Evolutionary conservation across 345 rosid species (phyloP).

Genomic region (Salix dunnii): DNA sequence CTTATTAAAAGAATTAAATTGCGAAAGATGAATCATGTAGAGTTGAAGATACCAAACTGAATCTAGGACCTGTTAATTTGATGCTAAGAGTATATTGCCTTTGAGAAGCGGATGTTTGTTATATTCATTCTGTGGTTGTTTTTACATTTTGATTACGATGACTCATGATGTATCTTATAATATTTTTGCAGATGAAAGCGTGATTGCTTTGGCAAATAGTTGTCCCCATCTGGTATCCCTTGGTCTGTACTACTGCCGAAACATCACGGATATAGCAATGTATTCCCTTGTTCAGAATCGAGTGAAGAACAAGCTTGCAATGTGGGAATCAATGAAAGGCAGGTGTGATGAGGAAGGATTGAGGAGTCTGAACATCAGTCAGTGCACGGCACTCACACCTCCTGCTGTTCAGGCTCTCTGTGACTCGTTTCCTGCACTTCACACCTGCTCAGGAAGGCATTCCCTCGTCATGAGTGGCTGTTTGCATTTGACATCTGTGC

Average conservation of each 20-base stretch:
- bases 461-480: conserved; percentile 98
- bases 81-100: neutral
- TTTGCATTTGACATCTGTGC: conserved; percentile 79
- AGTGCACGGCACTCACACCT: conserved; percentile 94
- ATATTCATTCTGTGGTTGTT: too few relatives aligned
- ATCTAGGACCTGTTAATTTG: neutral
- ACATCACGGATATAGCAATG: conserved; percentile 85
- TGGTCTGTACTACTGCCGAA: conserved; percentile 82
- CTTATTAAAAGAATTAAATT: neutral
- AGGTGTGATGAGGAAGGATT: conserved; percentile 70
- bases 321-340: conserved; percentile 57
- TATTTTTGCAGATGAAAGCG: conserved; percentile 65
- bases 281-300: conserved; percentile 73
- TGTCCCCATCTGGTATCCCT: conserved; percentile 75
- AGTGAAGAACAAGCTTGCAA: conserved; percentile 54
- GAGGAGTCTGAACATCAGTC: conserved; percentile 89
- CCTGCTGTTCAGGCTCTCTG: conserved; percentile 90
- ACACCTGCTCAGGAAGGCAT: conserved; percentile 93
- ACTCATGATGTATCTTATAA: neutral
- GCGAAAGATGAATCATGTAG: neutral
- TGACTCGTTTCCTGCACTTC: conserved; percentile 90
- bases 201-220: conserved; percentile 76
- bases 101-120: neutral
- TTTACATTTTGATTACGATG: neutral
- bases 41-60: neutral